phyloP scores from a whole-genome alignment of 805 yeast genomes.

The Wickerhamiella siamensis region DNA sequence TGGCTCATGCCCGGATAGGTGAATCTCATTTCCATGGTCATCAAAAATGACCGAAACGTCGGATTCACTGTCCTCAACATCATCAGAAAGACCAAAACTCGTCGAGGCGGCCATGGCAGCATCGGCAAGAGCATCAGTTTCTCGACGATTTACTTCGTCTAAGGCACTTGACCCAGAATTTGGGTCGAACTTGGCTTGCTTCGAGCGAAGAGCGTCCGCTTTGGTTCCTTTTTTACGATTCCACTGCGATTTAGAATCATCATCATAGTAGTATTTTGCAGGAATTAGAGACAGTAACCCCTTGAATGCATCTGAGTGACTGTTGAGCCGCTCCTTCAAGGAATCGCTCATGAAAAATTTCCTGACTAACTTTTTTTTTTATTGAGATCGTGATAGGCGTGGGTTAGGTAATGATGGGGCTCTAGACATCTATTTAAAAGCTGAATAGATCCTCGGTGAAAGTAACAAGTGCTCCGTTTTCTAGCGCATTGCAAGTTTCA shows the following conservation, averaged over 20 bases:
- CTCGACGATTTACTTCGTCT: conserved; percentile 22
- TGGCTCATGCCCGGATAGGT: conserved; percentile 13
- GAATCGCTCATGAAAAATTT: conserved; percentile 18
- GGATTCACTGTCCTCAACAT: conserved; percentile 2
- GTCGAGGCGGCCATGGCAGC: conserved; percentile 24
- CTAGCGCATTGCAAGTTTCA: conserved; percentile 11
- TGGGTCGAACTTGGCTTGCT: conserved; percentile 66
- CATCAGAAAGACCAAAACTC: conserved; percentile 14
- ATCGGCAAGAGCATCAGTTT: conserved; percentile 8
- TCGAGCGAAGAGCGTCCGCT: conserved; percentile 49
- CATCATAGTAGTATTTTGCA: conserved; percentile 87
- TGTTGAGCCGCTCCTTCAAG: conserved; percentile 22
- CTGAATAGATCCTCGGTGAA: not conserved
- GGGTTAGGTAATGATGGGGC: not conserved
- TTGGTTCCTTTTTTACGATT: conserved; percentile 56
- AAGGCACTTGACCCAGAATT: conserved; percentile 22
- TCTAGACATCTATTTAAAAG: not conserved
- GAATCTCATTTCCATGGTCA: conserved; percentile 22
- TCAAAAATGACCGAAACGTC: conserved; percentile 18
- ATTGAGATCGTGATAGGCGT: not conserved
- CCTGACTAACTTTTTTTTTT: not conserved
- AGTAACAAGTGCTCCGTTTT: not conserved
- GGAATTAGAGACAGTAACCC: conserved; percentile 85
- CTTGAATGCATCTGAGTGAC: conserved; percentile 45
- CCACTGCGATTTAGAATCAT: conserved; percentile 83